Base-by-base conservation (phyloP, 2,329 filamentous ascomycete genomes). In the Alternaria burnsii region DNA sequence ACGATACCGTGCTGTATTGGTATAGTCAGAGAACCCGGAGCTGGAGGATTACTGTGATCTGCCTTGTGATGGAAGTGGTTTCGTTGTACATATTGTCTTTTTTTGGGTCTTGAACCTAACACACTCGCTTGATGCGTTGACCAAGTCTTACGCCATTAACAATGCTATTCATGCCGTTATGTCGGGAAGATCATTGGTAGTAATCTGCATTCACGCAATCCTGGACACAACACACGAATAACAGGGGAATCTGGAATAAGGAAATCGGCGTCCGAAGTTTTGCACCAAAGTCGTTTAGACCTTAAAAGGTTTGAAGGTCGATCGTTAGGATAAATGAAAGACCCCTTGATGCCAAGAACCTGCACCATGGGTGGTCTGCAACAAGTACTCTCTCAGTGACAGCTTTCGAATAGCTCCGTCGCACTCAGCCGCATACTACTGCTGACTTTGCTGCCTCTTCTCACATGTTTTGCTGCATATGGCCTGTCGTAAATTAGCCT, bases 351-450 rank as follows among this genome's bases (percentile, higher is more conserved):
- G 32, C 32, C 3, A 26, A 38, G 14, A 24, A n/a, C 5, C 10
- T 34, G 34, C 4, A 14, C 32, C 20, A 7, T 36, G 5, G 2
- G 7, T 20, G 14, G 2, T 4, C 14, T 34, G 14, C 32, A 50
- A 38, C 6, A 12, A 4, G 6, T 9, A 18, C 4, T 10, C 16
- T 12, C 2, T 57, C n/a, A 60, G 36, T 52, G 46, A 32, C 58
- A 60, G 0, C 22, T 52, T 26, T 60, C 52, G 36, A 51, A 60
- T 3, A 60, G n/a, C 28, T 56, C 58, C 9, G 52, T 44, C 4
- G 53, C 30, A 47, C 32, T 43, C 46, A 60, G 14, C 10, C 58
- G 38, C 58, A 60, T 60, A 9, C 52, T 57, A 2, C 52, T 52
- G 32, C 46, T 56, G 8, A 60, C 47, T n/a, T 51, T 60, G 18